Conservation (phyloP, 2,329 filamentous ascomycete genomes). For the Zasmidium cellare region DNA sequence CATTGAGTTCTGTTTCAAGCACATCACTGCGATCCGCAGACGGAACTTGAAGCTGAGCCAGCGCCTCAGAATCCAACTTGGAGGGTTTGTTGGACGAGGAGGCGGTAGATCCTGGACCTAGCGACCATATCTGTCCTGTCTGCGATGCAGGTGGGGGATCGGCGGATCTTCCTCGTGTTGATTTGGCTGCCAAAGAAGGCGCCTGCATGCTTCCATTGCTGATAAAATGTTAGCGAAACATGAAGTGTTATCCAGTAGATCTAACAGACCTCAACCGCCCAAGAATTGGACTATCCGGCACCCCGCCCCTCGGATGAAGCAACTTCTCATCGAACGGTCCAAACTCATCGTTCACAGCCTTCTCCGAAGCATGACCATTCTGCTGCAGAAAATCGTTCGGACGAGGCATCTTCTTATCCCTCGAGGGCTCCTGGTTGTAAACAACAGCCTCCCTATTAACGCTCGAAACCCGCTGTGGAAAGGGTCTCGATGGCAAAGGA, state of each 20-base stretch:
- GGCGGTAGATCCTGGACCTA: conserved; percentile 5
- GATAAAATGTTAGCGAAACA: neutral
- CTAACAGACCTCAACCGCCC: conserved; percentile 4
- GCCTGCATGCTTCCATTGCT: neutral
- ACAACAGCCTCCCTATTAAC: conserved; percentile 1
- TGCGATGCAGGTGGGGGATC: neutral
- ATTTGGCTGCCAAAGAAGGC: conserved; percentile 1
- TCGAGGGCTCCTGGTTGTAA: neutral
- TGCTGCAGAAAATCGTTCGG: neutral
- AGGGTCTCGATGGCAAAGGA: too few species aligned
- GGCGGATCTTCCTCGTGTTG: neutral
- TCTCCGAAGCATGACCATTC: conserved; percentile 2
- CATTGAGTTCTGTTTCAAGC: conserved; percentile 6
- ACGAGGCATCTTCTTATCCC: neutral
- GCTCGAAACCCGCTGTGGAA: conserved; percentile 7
- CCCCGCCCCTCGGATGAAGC: conserved; percentile 4
- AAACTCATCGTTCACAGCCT: conserved; percentile 1
- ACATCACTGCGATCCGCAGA: conserved; percentile 9
- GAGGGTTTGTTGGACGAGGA: conserved; percentile 5
- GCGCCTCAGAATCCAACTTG: conserved; percentile 9
- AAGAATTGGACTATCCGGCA: conserved; percentile 6
- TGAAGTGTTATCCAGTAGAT: too few species aligned
- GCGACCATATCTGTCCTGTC: neutral
- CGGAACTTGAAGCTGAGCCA: conserved; percentile 11
- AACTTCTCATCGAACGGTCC: conserved; percentile 12